phyloP scores from a whole-genome alignment of 2,329 filamentous ascomycete genomes.

The Myotisia sp. region DNA sequence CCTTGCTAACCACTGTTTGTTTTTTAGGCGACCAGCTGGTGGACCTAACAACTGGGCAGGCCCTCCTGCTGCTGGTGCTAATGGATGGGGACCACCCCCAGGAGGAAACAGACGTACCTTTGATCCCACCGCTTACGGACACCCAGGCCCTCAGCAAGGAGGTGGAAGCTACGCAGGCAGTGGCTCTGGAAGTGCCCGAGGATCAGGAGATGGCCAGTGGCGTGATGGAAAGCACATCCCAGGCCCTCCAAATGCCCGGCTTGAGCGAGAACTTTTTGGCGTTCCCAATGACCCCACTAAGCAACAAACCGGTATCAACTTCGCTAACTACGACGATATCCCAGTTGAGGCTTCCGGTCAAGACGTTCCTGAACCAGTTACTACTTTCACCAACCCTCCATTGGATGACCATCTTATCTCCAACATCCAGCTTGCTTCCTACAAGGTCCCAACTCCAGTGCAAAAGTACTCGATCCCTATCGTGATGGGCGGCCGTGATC shows the following conservation, averaged over 20 bases:
- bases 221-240: conserved; percentile 91
- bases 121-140: conserved; percentile 48
- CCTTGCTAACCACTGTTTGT: too few relatives aligned
- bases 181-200: conserved; percentile 45
- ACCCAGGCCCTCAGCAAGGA: conserved; percentile 37
- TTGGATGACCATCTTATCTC: conserved; percentile 82
- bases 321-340: conserved; percentile 99
- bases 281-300: conserved; percentile 80
- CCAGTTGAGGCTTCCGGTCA: conserved; percentile 93
- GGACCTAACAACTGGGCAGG: conserved; percentile 16
- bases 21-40: too few relatives aligned
- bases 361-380: conserved; percentile 82
- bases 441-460: conserved; percentile 90
- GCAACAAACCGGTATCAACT: conserved; percentile 98
- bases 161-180: conserved; percentile 19
- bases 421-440: conserved; percentile 89
- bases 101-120: conserved; percentile 34
- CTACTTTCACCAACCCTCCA: conserved; percentile 82
- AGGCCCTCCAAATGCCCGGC: conserved; percentile 70
- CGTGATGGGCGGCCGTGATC: conserved; percentile 90
- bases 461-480: conserved; percentile 99
- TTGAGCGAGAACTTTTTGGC: conserved; percentile 94
- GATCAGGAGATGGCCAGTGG: conserved; percentile 93
- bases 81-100: conserved; percentile 21
- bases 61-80: conserved; percentile 25